Base-by-base conservation (phyloP, 139 green algal genomes). In the Nannochloris sp. region DNA sequence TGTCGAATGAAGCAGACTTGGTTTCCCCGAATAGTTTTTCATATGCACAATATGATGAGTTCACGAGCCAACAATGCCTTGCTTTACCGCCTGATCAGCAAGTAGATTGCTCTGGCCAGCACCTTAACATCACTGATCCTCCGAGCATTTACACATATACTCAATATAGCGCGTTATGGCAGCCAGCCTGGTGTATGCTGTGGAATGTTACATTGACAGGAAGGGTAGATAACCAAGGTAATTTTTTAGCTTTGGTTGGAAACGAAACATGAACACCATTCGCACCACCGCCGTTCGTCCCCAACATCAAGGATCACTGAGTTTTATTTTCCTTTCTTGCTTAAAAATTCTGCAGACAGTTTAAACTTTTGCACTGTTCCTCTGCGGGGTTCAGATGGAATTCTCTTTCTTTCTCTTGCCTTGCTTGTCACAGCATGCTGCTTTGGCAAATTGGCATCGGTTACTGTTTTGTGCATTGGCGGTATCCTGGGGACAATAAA, bases 361-460 rank as follows among this genome's bases (percentile, higher is more conserved):
- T 32, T 55, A 13, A 54, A 66, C 33, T 66, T 30, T 6, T 66
- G 59, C 59, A 33, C 12, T 29, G 59, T 66, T 29, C 59, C 34
- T 5, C 35, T 55, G 10, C 8, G 4, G 7, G 59, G 35, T 29
- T 6, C 24, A 10, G 59, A 66, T 15, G 34, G 30, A 29, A 55
- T 80, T 1, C 47, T 80, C 1, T 80, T 80, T 27, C 54, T 44
- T 1, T 37, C 27, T 6, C 24, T 80, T 19, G 73, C 61, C 1
- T 13, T 76, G 4, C 38, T 80, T 3, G n/a, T 54, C 7, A 54
- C 73, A 14, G 55, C 31, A 45, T 5, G 70, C 2, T 35, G 65
- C 5, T 36, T 31, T 4, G 73, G 73, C 14, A 64, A 72, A 27
- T 53, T 75, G 7, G 10, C 14, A 13, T 63, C 46, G 1, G 47